Base-by-base conservation (phyloP, 495 filamentous ascomycete species). In the Penicillium steckii region DNA sequence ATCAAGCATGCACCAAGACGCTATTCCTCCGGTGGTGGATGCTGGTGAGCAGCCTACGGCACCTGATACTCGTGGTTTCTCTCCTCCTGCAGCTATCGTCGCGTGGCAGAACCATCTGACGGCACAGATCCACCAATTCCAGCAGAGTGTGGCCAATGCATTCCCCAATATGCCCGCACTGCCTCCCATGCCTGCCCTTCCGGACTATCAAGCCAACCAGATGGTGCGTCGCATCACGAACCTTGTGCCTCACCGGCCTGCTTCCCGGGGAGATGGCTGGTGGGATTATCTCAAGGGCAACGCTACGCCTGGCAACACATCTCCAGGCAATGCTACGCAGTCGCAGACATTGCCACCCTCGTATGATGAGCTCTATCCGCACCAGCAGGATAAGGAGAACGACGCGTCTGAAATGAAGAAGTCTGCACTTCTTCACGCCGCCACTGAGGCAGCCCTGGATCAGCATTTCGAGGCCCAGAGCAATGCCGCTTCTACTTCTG, bases 321-420 rank as follows among this genome's bases (percentile, higher is more conserved):
- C n/a, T n/a, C n/a, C n/a, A n/a, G n/a, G n/a, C n/a, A n/a, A 67
- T 69, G 77, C 68, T 55, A 69, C 65, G 48, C 76, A 72, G 40
- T 72, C 57, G 46, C 64, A 67, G 30, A 69, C 66, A 3, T 64
- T 72, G 23, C 90, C 90, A 5, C 90, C 90, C 26, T 82, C 90
- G 4, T 95, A 95, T 52, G 83, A 91, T 46, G 90, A 91, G 18
- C 79, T 95, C 23, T 95, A 83, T 62, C 90, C 90, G 4, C 67
- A 71, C 5, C 67, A 78, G 29, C 72, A 75, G 19, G 59, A 57
- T 30, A 62, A 66, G n/a, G 61, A 66, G 44, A 61, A 70, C 27
- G 71, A 75, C 12, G 73, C 74, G 38, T 56, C 71, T 5, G 79
- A 83, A 32, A 73, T 74, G 15, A 90, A 91, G 71, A 85, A 85